These are phyloP conservation scores for Pythium biforme DNA, from an alignment of 352 stramenopile genomes.

Conservation along the genomic window DNA sequence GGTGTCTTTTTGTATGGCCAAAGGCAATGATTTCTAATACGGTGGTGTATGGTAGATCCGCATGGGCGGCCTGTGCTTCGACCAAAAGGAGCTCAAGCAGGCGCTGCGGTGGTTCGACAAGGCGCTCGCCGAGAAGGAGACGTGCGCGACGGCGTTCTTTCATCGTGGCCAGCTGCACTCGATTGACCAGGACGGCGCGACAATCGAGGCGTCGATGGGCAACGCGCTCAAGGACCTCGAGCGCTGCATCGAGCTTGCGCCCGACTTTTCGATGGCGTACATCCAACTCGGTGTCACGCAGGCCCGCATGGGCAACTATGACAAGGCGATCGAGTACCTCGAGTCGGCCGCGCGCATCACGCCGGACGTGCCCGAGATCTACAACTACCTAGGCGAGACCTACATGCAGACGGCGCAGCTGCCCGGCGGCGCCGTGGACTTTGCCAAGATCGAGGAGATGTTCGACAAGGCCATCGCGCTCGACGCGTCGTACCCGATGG, in stretches of 20 bases:
- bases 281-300: conserved; percentile 81
- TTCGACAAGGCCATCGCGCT: conserved; percentile 81
- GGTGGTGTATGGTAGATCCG: conserved; percentile 40
- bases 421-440: conserved; percentile 43
- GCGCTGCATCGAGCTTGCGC: conserved; percentile 61
- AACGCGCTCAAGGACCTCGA: conserved; percentile 64
- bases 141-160: conserved; percentile 77
- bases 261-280: conserved; percentile 83
- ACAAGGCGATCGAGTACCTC: conserved; percentile 67
- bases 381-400: conserved; percentile 86
- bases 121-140: conserved; percentile 58
- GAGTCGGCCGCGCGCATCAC: conserved; percentile 60
- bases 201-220: conserved; percentile 52
- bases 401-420: conserved; percentile 83
- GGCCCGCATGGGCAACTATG: conserved; percentile 69
- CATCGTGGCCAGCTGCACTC: conserved; percentile 81
- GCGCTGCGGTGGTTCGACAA: conserved; percentile 78
- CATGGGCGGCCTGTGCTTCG: conserved; percentile 79
- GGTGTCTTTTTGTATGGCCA: too few relatives aligned
- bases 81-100: conserved; percentile 76
- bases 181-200: conserved; percentile 63
- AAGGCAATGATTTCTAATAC: not conserved
- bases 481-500: conserved; percentile 82
- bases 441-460: conserved; percentile 68
- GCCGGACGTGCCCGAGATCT: conserved; percentile 76